Evolutionary conservation across 108 stramenopile genomes (phyloP).

Genomic region (Licmophora abbreviata): DNA sequence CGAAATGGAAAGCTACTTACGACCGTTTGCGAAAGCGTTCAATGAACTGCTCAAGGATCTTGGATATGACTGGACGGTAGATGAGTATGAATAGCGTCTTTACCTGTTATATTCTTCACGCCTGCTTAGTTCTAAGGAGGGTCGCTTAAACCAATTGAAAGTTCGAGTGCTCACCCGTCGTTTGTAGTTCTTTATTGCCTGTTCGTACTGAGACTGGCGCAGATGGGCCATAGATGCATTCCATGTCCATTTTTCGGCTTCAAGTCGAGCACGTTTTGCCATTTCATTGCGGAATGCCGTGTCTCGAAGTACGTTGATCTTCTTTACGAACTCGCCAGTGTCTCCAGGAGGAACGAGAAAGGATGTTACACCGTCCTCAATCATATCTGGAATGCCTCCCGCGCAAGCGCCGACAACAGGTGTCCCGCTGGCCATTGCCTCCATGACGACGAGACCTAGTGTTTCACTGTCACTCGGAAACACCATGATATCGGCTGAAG

Average conservation of each 20-base stretch:
- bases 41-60: conserved; percentile 29
- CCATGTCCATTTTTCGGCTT: conserved; percentile 84
- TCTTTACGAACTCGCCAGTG: conserved; percentile 38
- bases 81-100: too few relatives aligned
- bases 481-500: conserved; percentile 74
- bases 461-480: conserved; percentile 78
- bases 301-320: conserved; percentile 46
- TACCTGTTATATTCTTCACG: too few relatives aligned
- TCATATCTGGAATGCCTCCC: conserved; percentile 71
- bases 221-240: conserved; percentile 79
- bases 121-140: too few relatives aligned
- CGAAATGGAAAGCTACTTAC: conserved; percentile 30
- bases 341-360: conserved; percentile 57
- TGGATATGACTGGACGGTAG: conserved; percentile 29
- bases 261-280: conserved; percentile 59
- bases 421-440: conserved; percentile 86
- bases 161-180: too few relatives aligned
- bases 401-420: conserved; percentile 77
- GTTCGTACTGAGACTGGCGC: conserved; percentile 80
- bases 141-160: too few relatives aligned
- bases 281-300: conserved; percentile 35
- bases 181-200: conserved; percentile 68
- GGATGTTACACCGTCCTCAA: conserved; percentile 60
- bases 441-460: conserved; percentile 84
- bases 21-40: conserved; percentile 21